Evolutionary conservation across 495 filamentous ascomycete genomes (phyloP).

Genomic region (Podospora pseudocomata): DNA sequence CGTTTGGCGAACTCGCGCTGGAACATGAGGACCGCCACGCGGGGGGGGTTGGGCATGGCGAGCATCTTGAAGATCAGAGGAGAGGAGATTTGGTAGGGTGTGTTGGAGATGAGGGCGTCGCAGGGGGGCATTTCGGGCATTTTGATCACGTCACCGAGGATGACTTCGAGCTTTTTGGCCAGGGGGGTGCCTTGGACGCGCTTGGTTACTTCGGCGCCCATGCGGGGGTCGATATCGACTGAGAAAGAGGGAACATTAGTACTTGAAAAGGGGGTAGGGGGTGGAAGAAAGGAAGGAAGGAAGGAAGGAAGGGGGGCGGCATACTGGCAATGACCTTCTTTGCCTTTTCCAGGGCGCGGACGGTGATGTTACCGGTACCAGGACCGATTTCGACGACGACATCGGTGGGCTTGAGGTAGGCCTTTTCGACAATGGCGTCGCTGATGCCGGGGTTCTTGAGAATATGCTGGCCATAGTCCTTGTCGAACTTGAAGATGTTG

Average conservation of each 20-base stretch:
- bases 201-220: conserved; percentile 95
- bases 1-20: conserved; percentile 37
- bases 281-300: not conserved
- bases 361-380: conserved; percentile 58
- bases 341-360: conserved; percentile 80
- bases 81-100: conserved; percentile 89
- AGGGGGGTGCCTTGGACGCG: conserved; percentile 82
- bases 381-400: conserved; percentile 49
- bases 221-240: conserved; percentile 91
- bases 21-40: conserved; percentile 78
- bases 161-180: conserved; percentile 74
- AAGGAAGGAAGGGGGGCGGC: conserved; percentile 1
- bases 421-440: conserved; percentile 79
- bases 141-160: conserved; percentile 93
- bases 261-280: no score
- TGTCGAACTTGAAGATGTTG: conserved; percentile 74
- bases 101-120: conserved; percentile 91
- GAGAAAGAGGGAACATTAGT: conserved; percentile 9
- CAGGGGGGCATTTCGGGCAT: conserved; percentile 72
- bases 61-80: conserved; percentile 92
- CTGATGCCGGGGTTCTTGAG: conserved; percentile 94
- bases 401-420: conserved; percentile 84
- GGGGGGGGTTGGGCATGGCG: conserved; percentile 62
- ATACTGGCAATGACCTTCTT: conserved; percentile 71
- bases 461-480: conserved; percentile 74